Evolutionary conservation across 2,329 filamentous ascomycete species (phyloP).

Genomic region (Chalaropsis ovoidea): DNA sequence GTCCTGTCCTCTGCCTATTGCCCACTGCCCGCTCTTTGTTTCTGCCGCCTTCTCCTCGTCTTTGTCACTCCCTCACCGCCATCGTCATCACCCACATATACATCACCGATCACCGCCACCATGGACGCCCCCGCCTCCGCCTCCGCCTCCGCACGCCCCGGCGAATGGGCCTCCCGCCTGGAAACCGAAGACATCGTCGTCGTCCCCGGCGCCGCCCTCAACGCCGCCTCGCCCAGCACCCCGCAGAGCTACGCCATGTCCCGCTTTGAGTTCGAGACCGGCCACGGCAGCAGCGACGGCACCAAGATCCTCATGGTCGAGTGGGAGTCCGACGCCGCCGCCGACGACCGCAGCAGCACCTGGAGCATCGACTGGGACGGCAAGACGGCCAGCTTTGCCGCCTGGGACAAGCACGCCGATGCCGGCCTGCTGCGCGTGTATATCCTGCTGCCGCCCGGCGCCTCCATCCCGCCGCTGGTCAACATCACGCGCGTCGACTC

Average conservation of each 20-base stretch:
- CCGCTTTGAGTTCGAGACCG: constrained; percentile 77
- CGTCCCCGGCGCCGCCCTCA: constrained; percentile 15
- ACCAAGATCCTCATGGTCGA: constrained; percentile 92
- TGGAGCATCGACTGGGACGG: constrained; percentile 82
- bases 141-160: background rate
- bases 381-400: constrained; percentile 47
- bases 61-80: background rate
- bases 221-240: constrained; percentile 17
- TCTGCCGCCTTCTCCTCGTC: background rate
- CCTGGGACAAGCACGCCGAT: constrained; percentile 39
- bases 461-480: constrained; percentile 60
- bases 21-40: background rate
- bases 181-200: constrained; percentile 21
- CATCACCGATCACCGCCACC: background rate
- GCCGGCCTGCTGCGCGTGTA: constrained; percentile 54
- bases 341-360: constrained; percentile 24
- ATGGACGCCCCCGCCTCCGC: background rate
- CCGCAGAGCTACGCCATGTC: constrained; percentile 31
- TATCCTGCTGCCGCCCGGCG: constrained; percentile 66
- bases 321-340: constrained; percentile 48
- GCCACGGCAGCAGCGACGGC: constrained; percentile 60
- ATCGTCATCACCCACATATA: background rate
- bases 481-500: constrained; percentile 45
- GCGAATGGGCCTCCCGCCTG: constrained; percentile 18
- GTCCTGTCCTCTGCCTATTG: too few species aligned